phyloP scores from a whole-genome alignment of 306 rosid genomes.

The Fagus sylvatica region DNA sequence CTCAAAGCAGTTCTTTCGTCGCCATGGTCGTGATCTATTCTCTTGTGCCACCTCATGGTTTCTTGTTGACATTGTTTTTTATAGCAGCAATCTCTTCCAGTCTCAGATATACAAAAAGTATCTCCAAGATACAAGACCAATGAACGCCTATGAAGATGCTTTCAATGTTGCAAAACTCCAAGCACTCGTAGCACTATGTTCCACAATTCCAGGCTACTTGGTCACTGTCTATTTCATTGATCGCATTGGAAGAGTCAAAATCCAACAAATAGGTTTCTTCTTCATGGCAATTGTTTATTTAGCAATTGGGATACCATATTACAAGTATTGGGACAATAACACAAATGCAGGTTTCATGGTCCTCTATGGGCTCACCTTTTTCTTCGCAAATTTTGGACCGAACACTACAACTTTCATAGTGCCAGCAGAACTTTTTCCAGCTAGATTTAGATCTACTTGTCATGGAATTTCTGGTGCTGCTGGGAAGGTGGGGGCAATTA shows the following conservation, averaged over 20 bases:
- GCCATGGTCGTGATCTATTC: conserved; percentile 67
- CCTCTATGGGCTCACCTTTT: conserved; percentile 66
- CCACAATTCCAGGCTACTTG: conserved; percentile 81
- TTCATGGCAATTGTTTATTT: conserved; percentile 55
- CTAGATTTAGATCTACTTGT: conserved; percentile 70
- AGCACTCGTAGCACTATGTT: conserved; percentile 56
- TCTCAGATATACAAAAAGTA: conserved; percentile 37
- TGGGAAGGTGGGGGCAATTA: conserved; percentile 70
- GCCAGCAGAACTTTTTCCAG: conserved; percentile 77
- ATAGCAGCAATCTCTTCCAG: conserved; percentile 71
- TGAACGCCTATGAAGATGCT: conserved; percentile 41
- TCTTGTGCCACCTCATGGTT: conserved; percentile 59
- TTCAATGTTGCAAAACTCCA: conserved; percentile 44
- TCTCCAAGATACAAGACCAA: fast-evolving
- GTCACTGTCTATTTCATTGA: conserved; percentile 64
- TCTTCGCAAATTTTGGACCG: conserved; percentile 82
- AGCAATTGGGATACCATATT: conserved; percentile 55
- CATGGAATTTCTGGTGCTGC: conserved; percentile 74
- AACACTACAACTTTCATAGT: conserved; percentile 77
- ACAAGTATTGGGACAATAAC: conserved; percentile 17
- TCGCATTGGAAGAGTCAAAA: conserved; percentile 60
- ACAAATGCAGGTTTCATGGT: conserved; percentile 32
- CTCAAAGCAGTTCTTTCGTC: conserved; percentile 49
- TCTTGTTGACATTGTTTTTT: conserved; percentile 68
- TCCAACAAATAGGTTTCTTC: conserved; percentile 65